Conservation (phyloP, 1,284 basidiomycete genomes). For the Agroathelia rolfsii region DNA sequence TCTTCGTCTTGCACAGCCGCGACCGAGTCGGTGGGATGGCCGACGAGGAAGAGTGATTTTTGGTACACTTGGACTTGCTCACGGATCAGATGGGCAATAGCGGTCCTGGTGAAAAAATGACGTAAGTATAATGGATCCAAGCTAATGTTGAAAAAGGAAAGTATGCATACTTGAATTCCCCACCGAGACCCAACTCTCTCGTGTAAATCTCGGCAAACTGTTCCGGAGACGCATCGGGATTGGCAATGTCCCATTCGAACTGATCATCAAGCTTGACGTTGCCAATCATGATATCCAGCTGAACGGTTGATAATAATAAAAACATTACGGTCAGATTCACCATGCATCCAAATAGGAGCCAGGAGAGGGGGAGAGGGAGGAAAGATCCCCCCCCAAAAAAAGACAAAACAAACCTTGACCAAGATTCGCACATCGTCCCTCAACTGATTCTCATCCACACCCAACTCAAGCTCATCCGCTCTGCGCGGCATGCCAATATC, state of each 20-base stretch:
- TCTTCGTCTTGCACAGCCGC: slow-evolving; percentile 83
- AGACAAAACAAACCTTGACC: slow-evolving; percentile 63
- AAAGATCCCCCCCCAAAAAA: slow-evolving; percentile 5
- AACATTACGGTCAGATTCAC: too few species aligned
- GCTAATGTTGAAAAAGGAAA: slow-evolving; percentile 9
- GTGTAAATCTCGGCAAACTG: slow-evolving; percentile 86
- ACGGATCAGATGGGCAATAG: slow-evolving; percentile 90
- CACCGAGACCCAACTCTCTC: slow-evolving; percentile 80
- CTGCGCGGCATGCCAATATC: too few species aligned
- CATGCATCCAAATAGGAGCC: too few species aligned
- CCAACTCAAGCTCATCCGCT: slow-evolving; percentile 40
- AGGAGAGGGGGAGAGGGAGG: slow-evolving; percentile 6
- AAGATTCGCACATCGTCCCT: slow-evolving; percentile 83
- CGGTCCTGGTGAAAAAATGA: slow-evolving; percentile 64
- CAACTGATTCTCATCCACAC: slow-evolving; percentile 46
- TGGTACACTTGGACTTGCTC: slow-evolving; percentile 92
- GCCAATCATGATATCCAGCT: slow-evolving; percentile 95
- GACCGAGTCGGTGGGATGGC: slow-evolving; percentile 80
- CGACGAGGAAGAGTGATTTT: slow-evolving; percentile 87
- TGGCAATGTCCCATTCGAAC: slow-evolving; percentile 96
- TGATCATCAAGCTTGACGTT: slow-evolving; percentile 92
- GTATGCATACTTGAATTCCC: slow-evolving; percentile 91
- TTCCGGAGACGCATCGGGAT: slow-evolving; percentile 75
- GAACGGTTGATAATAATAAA: slow-evolving; percentile 10
- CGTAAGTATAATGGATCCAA: slow-evolving; percentile 8